Conservation (phyloP, 192 early-diverging fungal genomes). For the Chytriomyces sp. region DNA sequence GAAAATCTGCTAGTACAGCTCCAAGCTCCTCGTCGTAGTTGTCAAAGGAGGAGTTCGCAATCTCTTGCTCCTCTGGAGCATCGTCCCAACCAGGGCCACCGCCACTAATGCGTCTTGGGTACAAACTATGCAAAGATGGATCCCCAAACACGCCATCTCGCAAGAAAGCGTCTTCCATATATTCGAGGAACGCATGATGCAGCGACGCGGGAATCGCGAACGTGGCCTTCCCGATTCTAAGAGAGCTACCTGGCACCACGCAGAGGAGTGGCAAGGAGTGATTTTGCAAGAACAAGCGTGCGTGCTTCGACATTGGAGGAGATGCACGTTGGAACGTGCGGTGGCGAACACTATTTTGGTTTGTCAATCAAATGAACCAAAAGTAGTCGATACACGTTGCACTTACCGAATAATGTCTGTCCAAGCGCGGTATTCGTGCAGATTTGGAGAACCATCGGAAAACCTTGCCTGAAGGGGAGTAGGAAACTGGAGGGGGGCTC, state of each 20-base stretch:
- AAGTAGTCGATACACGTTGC: background rate
- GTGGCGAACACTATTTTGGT: conserved; percentile 1
- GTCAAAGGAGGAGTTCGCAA: no score
- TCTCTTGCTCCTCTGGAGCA: no score
- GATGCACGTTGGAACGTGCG: conserved; percentile 23
- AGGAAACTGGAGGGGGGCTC: conserved; percentile 9
- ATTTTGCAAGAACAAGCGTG: conserved; percentile 14
- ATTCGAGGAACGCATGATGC: conserved; percentile 15
- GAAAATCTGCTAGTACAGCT: background rate
- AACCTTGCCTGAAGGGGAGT: background rate
- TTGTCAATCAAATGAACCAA: background rate
- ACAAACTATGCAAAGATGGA: conserved; percentile 1
- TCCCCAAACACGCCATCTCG: conserved; percentile 22
- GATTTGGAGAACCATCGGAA: conserved; percentile 1
- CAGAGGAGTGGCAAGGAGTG: conserved; percentile 3
- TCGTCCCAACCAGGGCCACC: conserved; percentile 17
- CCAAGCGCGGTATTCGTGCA: conserved; percentile 16
- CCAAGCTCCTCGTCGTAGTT: background rate
- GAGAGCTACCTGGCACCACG: conserved; percentile 10
- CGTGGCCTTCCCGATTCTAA: conserved; percentile 20
- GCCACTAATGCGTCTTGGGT: conserved; percentile 3
- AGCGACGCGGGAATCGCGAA: conserved; percentile 23
- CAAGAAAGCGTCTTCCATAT: conserved; percentile 28
- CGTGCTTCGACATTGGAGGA: conserved; percentile 29
- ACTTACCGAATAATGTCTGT: conserved; percentile 21